phyloP scores from a whole-genome alignment of 164 flowering plant species.

The Cinnamomum chago region DNA sequence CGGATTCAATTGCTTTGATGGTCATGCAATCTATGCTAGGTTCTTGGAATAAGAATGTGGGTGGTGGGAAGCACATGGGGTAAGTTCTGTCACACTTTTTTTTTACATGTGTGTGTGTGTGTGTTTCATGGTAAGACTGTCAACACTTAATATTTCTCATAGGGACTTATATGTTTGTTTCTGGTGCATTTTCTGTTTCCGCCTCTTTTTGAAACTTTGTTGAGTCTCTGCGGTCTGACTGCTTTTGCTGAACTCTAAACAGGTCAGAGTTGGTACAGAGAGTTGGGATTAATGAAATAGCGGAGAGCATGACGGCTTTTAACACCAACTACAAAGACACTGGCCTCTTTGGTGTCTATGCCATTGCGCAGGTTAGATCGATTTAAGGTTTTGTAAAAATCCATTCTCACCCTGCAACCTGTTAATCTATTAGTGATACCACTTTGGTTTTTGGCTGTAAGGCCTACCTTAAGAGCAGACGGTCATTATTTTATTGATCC shows the following conservation, averaged over 20 bases:
- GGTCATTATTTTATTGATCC: too few relatives aligned
- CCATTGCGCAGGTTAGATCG: slow-evolving; percentile 75
- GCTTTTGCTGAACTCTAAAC: slow-evolving; percentile 17
- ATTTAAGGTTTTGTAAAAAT: too few relatives aligned
- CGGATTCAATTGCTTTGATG: slow-evolving; percentile 96
- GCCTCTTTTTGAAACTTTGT: not conserved
- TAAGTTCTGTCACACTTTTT: slow-evolving; percentile 19
- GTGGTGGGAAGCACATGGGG: slow-evolving; percentile 98
- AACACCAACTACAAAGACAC: slow-evolving; percentile 68
- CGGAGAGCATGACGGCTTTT: slow-evolving; percentile 70
- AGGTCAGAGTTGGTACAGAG: slow-evolving; percentile 90
- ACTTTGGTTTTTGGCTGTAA: too few relatives aligned
- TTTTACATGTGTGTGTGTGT: too few relatives aligned
- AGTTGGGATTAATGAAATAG: slow-evolving; percentile 80
- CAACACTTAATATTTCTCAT: not conserved
- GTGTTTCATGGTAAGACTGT: too few relatives aligned
- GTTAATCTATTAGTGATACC: too few relatives aligned
- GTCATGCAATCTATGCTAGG: slow-evolving; percentile 96
- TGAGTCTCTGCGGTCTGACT: not conserved
- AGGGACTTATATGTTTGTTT: not conserved
- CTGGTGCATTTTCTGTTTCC: not conserved
- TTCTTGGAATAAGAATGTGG: slow-evolving; percentile 75
- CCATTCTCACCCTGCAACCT: too few relatives aligned
- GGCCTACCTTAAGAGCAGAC: too few relatives aligned
- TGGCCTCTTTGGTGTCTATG: slow-evolving; percentile 86